Conservation (phyloP, 495 filamentous ascomycete genomes). For the Penicillium bovifimosum region DNA sequence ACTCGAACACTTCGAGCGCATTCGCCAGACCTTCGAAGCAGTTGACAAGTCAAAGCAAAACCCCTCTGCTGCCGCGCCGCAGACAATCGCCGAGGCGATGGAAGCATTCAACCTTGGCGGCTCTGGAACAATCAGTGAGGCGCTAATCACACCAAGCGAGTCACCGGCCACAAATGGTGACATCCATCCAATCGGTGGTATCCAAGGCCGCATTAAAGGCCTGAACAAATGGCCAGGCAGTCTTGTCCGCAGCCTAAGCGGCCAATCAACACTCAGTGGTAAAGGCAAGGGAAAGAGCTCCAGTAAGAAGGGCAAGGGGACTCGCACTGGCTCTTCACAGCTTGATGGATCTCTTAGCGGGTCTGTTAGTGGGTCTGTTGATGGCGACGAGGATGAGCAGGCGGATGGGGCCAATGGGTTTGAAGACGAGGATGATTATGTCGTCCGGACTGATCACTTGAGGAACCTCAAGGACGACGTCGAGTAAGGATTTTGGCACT, state of each 20-base stretch:
- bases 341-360: slow-evolving; percentile 28
- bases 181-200: slow-evolving; percentile 13
- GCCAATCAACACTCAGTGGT: slow-evolving; percentile 23
- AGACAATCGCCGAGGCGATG: slow-evolving; percentile 37
- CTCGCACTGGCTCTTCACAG: slow-evolving; percentile 20
- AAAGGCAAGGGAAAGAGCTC: slow-evolving; percentile 38
- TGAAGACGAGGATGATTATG: slow-evolving; percentile 46
- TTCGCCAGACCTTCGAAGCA: slow-evolving; percentile 74
- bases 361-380: slow-evolving; percentile 12
- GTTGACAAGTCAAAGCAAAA: slow-evolving; percentile 39
- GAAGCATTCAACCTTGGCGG: slow-evolving; percentile 31
- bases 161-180: slow-evolving; percentile 32
- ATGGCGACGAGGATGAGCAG: slow-evolving; percentile 39
- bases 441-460: slow-evolving; percentile 42
- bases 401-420: slow-evolving; percentile 26
- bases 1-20: slow-evolving; percentile 82
- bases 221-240: slow-evolving; percentile 25
- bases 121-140: not conserved
- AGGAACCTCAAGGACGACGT: slow-evolving; percentile 25
- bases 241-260: slow-evolving; percentile 27
- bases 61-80: slow-evolving; percentile 21
- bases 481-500: slow-evolving; percentile 13
- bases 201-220: slow-evolving; percentile 28
- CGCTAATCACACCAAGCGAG: slow-evolving; percentile 1
- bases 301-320: slow-evolving; percentile 40